Conservation (phyloP, 495 filamentous ascomycete species). For the Neurospora hispaniola region DNA sequence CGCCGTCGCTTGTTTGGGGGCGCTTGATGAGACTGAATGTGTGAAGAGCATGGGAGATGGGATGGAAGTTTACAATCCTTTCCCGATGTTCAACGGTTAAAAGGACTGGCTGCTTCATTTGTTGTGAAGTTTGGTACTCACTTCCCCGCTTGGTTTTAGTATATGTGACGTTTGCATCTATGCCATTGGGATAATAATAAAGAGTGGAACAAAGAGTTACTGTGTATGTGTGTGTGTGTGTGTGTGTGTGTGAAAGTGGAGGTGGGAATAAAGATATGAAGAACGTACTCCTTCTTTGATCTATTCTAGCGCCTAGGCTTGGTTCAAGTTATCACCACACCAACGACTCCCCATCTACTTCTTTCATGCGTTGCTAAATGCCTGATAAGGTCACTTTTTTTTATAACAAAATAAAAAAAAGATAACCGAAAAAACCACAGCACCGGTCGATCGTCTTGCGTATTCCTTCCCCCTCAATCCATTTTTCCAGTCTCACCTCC, state of each 20-base stretch:
- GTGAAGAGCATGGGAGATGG: neutral
- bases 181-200: neutral
- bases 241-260: neutral
- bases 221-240: neutral
- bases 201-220: neutral
- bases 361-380: neutral
- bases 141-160: neutral
- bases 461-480: neutral
- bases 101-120: neutral
- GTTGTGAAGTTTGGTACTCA: neutral
- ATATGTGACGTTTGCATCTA: neutral
- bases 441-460: neutral
- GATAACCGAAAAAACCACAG: neutral
- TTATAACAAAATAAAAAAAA: no score
- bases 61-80: neutral
- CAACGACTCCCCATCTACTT: neutral
- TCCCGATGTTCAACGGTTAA: neutral
- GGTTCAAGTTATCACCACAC: neutral
- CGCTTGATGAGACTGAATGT: neutral
- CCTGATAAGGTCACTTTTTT: neutral
- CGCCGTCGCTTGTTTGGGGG: neutral
- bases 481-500: neutral
- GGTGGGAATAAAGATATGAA: neutral
- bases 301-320: neutral
- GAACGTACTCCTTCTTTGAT: neutral